phyloP scores from a whole-genome alignment of 2,329 filamentous ascomycete genomes.

The Aspergillus calidoustus region DNA sequence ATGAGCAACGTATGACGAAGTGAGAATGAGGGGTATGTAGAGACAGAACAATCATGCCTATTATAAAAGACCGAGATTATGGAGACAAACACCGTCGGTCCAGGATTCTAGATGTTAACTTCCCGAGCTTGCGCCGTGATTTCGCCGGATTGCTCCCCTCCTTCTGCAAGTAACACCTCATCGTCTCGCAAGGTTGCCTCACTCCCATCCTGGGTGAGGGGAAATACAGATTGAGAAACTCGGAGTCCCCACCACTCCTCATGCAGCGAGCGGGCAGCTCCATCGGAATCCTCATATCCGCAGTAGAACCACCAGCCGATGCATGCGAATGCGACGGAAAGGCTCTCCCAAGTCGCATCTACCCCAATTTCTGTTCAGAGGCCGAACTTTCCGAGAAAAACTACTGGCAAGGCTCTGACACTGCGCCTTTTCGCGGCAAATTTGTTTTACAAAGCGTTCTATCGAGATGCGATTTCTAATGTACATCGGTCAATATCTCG shows the following conservation, averaged over 20 bases:
- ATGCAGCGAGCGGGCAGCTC: not conserved
- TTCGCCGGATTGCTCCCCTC: conserved; percentile 2
- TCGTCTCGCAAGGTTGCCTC: not conserved
- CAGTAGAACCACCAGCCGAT: conserved; percentile 2
- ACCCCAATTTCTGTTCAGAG: conserved; percentile 6
- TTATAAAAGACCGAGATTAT: not conserved
- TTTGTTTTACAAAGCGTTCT: not conserved
- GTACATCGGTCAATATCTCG: not conserved
- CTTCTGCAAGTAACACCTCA: not conserved
- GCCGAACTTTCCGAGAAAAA: not conserved
- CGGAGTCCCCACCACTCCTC: conserved; percentile 16
- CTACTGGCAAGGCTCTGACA: not conserved
- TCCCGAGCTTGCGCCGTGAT: conserved; percentile 6
- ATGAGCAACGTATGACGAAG: not conserved
- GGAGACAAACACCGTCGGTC: not conserved
- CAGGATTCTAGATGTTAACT: not conserved
- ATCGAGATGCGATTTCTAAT: conserved; percentile 5
- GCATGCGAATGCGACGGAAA: not conserved
- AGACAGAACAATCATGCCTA: not conserved
- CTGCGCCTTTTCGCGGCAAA: not conserved
- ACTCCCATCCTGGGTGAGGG: conserved; percentile 6
- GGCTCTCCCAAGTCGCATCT: not conserved
- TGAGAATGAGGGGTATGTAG: not conserved
- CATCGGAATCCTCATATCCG: not conserved
- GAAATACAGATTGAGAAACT: conserved; percentile 6